Base-by-base conservation (phyloP, 2,329 filamentous ascomycete genomes). In the Cordyceps fumosorosea region DNA sequence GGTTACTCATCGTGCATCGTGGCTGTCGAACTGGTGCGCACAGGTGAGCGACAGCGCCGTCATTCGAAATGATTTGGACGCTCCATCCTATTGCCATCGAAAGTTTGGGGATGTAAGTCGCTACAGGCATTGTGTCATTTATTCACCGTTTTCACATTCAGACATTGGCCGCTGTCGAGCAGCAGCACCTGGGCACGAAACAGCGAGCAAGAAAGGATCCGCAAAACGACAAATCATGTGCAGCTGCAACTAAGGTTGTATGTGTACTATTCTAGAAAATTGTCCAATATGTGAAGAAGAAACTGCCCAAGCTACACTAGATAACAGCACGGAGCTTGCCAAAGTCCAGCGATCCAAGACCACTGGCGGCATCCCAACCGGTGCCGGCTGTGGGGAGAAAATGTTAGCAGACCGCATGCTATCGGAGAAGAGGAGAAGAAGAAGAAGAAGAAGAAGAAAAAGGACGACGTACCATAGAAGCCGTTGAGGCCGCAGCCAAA, bases 401-500 rank as follows among this genome's bases (percentile, higher is more conserved):
- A 3, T 3, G 22, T 48, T 48, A 48, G 45, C 45, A 16, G 22
- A 10, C 6, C 5, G 14, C 8, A 26, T 26, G 20, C 2, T 26
- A 16, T 48, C 11, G 16, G 20, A 11, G 10, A 14, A 3, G 22
- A 6, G 26, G 26, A 3, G 26, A 6, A 29, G 26, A 29, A 29
- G 26, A 6, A 29, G 6, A 29, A n/a, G n/a, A n/a, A n/a, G n/a
- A n/a, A n/a, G n/a, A n/a, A n/a, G 6, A 29, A 6, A 6, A 29
- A 29, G 26, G 26, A 3, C 26, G 26, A 29, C 45, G 14, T 48
- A 48, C 45, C 56, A 20, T 48, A 50, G 47, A 44, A 64, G 6
- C 62, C 62, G 22, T 58, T 16, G 11, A n/a, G 40, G 6, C 29
- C 54, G 44, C 62, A 64, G 18, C 58, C 57, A 40, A 34, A 48